These are phyloP conservation scores for Acacia crassicarpa DNA, from an alignment of 306 rosid genomes.

Conservation along the genomic window DNA sequence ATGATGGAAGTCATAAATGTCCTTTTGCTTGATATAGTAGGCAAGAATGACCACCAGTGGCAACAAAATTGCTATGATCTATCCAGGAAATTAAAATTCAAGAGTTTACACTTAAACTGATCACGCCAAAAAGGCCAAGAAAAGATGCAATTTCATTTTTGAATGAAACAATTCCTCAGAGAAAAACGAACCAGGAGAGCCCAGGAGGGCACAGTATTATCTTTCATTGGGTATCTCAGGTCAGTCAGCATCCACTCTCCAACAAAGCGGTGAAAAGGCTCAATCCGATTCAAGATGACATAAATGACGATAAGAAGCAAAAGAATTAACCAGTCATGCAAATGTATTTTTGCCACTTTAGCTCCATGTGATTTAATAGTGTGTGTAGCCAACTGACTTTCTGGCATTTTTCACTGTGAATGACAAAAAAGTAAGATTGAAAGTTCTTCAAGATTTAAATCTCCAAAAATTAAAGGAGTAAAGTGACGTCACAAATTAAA, in stretches of 20 bases:
- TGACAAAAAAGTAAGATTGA: slow-evolving; percentile 22
- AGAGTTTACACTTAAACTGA: slow-evolving; percentile 19
- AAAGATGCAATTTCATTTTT: slow-evolving; percentile 21
- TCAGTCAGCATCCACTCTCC: slow-evolving; percentile 84
- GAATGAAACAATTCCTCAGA: background rate
- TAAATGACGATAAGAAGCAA: slow-evolving; percentile 62
- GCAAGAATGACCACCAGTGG: slow-evolving; percentile 57
- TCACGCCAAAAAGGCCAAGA: slow-evolving; percentile 3
- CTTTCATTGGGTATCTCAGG: slow-evolving; percentile 76
- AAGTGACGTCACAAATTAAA: too few relatives aligned
- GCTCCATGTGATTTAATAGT: slow-evolving; percentile 86
- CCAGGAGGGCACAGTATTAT: slow-evolving; percentile 84
- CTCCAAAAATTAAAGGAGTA: slow-evolving; percentile 6
- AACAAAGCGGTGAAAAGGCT: slow-evolving; percentile 91
- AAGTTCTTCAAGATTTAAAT: background rate
- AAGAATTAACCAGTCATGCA: slow-evolving; percentile 89
- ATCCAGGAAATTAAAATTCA: slow-evolving; percentile 32
- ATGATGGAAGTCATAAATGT: slow-evolving; percentile 90
- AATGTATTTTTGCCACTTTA: slow-evolving; percentile 58
- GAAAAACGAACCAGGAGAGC: slow-evolving; percentile 70
- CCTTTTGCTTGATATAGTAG: slow-evolving; percentile 70
- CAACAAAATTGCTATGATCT: slow-evolving; percentile 71
- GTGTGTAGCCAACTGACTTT: slow-evolving; percentile 64
- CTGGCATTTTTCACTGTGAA: slow-evolving; percentile 68
- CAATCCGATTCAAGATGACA: slow-evolving; percentile 61